Conservation (phyloP, 257 asterid species). For the Petunia secreta region DNA sequence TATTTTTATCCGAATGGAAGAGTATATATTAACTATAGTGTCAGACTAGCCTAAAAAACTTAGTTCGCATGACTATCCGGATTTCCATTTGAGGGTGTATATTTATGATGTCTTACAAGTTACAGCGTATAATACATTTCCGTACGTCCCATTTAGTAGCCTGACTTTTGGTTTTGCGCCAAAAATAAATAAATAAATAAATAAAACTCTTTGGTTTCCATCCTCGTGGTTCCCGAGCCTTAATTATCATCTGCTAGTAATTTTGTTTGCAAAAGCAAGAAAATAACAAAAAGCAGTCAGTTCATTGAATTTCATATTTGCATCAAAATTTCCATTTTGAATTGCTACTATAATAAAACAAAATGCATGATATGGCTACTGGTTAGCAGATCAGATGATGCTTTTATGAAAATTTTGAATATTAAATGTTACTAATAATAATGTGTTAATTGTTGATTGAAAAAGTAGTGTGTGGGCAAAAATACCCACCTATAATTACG, state of each 20-base stretch:
- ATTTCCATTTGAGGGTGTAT: background rate
- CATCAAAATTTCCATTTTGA: background rate
- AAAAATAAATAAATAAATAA: too few relatives aligned
- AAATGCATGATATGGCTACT: background rate
- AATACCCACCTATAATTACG: too few relatives aligned
- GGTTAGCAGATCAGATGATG: background rate
- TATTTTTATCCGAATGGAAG: too few relatives aligned
- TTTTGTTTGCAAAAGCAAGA: background rate
- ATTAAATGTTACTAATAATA: too few relatives aligned
- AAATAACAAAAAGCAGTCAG: background rate
- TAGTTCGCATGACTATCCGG: background rate
- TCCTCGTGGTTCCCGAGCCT: background rate
- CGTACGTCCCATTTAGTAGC: background rate
- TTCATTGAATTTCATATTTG: background rate
- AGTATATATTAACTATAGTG: too few relatives aligned
- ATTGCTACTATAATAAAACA: background rate
- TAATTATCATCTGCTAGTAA: background rate
- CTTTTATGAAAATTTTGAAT: too few relatives aligned
- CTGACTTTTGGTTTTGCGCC: background rate
- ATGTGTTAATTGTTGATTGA: too few relatives aligned
- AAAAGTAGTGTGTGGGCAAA: too few relatives aligned
- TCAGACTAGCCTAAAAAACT: background rate
- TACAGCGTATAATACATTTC: background rate
- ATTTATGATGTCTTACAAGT: background rate
- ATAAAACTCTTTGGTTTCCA: background rate